phyloP scores from a whole-genome alignment of 148 eudicot genomes.

The Vaccinium macrocarpon region DNA sequence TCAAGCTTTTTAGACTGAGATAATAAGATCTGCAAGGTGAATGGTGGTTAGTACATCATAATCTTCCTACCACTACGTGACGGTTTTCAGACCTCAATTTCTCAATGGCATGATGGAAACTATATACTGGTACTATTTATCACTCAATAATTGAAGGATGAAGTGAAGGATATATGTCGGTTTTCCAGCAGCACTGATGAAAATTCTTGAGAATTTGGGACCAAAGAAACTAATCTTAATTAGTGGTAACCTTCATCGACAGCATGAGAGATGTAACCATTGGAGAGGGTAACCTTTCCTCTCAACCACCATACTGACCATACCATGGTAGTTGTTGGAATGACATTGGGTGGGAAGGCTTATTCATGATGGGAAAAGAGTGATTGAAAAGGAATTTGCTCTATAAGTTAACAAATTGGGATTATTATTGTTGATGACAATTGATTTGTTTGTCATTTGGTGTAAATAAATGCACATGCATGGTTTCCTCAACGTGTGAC shows the following conservation, averaged over 20 bases:
- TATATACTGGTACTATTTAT: not conserved
- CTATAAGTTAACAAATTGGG: conserved; percentile 4
- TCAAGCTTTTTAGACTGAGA: conserved; percentile 7
- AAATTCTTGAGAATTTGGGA: conserved; percentile 32
- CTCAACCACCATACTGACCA: conserved; percentile 5
- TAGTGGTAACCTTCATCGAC: not conserved
- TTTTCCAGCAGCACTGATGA: conserved; percentile 13
- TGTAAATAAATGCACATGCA: conserved; percentile 57
- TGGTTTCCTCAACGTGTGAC: conserved; percentile 33
- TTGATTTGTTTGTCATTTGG: conserved; percentile 38
- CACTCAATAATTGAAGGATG: conserved; percentile 1
- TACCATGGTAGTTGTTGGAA: conserved; percentile 8
- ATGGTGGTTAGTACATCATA: conserved; percentile 26
- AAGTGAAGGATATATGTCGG: conserved; percentile 10
- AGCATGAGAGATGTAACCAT: conserved; percentile 6
- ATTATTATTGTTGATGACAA: conserved; percentile 22
- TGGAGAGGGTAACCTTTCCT: not conserved
- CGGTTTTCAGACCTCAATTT: conserved; percentile 13
- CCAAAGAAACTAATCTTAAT: conserved; percentile 20
- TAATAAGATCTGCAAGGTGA: conserved; percentile 14
- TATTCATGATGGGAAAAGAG: conserved; percentile 20
- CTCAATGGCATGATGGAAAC: conserved; percentile 12
- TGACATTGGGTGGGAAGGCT: conserved; percentile 19
- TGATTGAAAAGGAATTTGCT: conserved; percentile 29
- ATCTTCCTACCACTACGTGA: conserved; percentile 7